Evolutionary conservation across 192 early-diverging fungal species (phyloP), one percentile per base, ranked within the genome.

Genomic region (Linnemannia zychae): DNA sequence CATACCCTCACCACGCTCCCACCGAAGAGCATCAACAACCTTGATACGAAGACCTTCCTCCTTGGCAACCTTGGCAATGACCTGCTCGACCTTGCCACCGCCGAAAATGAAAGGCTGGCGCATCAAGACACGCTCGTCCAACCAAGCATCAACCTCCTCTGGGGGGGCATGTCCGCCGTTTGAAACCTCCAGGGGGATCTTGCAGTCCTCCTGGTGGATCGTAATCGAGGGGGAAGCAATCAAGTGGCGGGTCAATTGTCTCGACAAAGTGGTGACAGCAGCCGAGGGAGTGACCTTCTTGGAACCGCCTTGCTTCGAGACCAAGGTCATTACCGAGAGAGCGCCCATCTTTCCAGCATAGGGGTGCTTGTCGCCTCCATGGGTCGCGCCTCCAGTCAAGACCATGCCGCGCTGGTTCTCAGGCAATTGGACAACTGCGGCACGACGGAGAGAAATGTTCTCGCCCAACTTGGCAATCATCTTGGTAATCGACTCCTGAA

Each of bases 401-500:
- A 89, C 76, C 53, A 86, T 57, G 22, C 78, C 76, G 34, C 87
- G 81, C 74, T 77, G 77, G 49, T 78, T 80, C 72, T 87, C 88
- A 0, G 75, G 65, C 50, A 80, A 53, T 33, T 74, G 71, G 15
- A 91, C 88, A 20, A 92, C 78, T 6, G 90, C 86, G 15, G 90
- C 94, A 12, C 95, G 91, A 40, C 97, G 94, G 53, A 99, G 81
- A 24, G 90, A 90, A 69, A 98, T 95, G 69, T 99, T 99, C 79
- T 99, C 98, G 16, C 97, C 96, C 50, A 98, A 87, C 75, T 95
- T 96, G 24, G 94, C 96, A 82, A 99, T 95, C 18, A 90, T 88
- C 78, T 95, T 94, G 1, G 92, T 90, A 73, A 97, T 92, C 7
- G 90, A 86, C 68, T 95, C 92, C 67, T 91, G 87, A 66, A 95